Evolutionary conservation across 441 rosid genomes (phyloP), one percentile per base, ranked within the genome.

Genomic region (Aquilaria agallochum): DNA sequence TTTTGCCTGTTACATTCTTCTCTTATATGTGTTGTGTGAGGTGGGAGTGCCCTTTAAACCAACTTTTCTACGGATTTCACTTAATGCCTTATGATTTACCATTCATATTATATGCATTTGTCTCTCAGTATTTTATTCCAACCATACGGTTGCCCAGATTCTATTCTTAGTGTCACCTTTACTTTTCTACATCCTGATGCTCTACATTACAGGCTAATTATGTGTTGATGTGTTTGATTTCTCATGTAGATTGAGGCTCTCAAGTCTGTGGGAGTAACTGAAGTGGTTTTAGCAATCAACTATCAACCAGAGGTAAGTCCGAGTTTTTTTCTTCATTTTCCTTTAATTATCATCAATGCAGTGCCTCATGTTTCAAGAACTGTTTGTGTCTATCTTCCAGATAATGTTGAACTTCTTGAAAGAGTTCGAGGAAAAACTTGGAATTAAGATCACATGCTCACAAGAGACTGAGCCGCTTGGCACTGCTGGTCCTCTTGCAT

Each of bases 381-480:
- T 59, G 51, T 58, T 63, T 49, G 33, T 52, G 66, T 31, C n/a
- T 56, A 46, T 69, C 73, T 47, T n/a, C 65, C 73, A 93, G 97
- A 86, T 92, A 67, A 95, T 95, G 99, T 66, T 95, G 64, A 92
- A 85, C 81, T 95, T 95, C 76, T 72, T 92, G 83, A 92, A 95
- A 60, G 95, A 88, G 20, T 92, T 84, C 67, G 99, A 95, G 80
- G 65, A 90, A 30, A 89, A 89, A 70, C 86, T 95, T 11, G 96
- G 86, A 45, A 92, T 95, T 69, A 95, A 75, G 74, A 95, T 95
- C 81, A 88, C 91, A 46, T 95, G 97, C 79, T 95, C 98, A 34
- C 99, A 88, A 72, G 99, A 95, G 85, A 95, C 99, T 9, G 99
- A 95, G 83, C 99, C 99, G 4, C 81, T 95, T 31, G 99, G 98